Conservation (phyloP, 1,284 basidiomycete species). For the Ustilago bromivora region DNA sequence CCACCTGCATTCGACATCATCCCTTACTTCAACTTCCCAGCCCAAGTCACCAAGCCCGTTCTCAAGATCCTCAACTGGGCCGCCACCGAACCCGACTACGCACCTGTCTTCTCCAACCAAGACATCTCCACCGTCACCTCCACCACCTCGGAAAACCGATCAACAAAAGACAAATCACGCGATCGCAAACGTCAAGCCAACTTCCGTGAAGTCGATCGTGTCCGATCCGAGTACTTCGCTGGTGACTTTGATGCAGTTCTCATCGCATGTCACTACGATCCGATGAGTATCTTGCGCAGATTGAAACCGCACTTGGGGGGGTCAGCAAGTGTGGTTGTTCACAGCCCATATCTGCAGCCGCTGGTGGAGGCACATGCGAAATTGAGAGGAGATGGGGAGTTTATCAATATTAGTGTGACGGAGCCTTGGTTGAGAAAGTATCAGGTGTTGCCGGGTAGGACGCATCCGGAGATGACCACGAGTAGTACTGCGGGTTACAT, state of each 20-base stretch:
- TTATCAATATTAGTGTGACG: constrained; percentile 82
- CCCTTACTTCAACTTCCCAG: constrained; percentile 78
- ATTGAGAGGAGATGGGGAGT: constrained; percentile 78
- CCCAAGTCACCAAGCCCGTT: constrained; percentile 64
- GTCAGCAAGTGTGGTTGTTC: constrained; percentile 86
- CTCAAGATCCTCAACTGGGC: constrained; percentile 61
- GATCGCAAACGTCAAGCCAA: constrained; percentile 51
- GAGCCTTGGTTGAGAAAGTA: constrained; percentile 92
- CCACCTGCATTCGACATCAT: constrained; percentile 91
- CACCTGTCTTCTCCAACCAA: constrained; percentile 40
- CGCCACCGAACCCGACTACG: constrained; percentile 52
- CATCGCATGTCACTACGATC: constrained; percentile 86
- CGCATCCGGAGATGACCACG: constrained; percentile 93
- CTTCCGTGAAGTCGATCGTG: constrained; percentile 59
- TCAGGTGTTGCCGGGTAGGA: constrained; percentile 93
- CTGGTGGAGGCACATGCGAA: constrained; percentile 82
- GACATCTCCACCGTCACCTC: constrained; percentile 13
- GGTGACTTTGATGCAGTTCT: constrained; percentile 78
- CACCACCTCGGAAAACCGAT: neutral
- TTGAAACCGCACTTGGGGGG: constrained; percentile 83
- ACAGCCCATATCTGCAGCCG: constrained; percentile 81
- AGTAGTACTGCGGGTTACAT: constrained; percentile 90
- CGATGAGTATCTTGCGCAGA: constrained; percentile 82
- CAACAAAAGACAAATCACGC: constrained; percentile 43
- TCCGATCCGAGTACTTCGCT: constrained; percentile 83